These are phyloP conservation scores for Fusarium pseudocircinatum DNA, from an alignment of 2,329 filamentous ascomycete genomes.

Conservation along the genomic window DNA sequence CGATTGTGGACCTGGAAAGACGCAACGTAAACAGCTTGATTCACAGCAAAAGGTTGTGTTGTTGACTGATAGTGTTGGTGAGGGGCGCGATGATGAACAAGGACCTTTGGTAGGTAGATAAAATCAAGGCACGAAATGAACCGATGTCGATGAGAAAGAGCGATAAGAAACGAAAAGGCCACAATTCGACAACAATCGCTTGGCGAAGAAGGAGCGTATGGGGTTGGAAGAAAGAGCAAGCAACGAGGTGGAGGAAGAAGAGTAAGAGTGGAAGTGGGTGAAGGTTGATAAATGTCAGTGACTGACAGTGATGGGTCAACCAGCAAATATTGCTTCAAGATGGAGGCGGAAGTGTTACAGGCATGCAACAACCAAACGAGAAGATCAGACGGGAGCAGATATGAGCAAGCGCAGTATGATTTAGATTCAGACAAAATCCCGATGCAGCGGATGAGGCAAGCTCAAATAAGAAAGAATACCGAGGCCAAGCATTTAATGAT, in stretches of 20 bases:
- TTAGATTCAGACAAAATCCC: neutral
- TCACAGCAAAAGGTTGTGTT: conserved; percentile 3
- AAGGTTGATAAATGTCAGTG: conserved; percentile 3
- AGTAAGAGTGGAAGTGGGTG: conserved; percentile 1
- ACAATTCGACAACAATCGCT: conserved; percentile 11
- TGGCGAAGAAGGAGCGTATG: conserved; percentile 31
- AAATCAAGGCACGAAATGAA: conserved; percentile 14
- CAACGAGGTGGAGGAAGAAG: neutral
- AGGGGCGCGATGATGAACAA: neutral
- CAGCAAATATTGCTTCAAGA: neutral
- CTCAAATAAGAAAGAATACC: conserved; percentile 37
- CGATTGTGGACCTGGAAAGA: neutral
- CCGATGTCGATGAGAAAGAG: conserved; percentile 30
- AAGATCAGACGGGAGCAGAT: conserved; percentile 9
- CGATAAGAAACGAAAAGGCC: conserved; percentile 35
- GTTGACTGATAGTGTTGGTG: conserved; percentile 5
- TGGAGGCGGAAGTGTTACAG: conserved; percentile 9
- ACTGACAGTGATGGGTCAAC: conserved; percentile 8
- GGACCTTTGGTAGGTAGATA: neutral
- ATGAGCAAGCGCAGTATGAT: conserved; percentile 22
- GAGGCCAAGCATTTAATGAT: conserved; percentile 10
- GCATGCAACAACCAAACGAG: neutral
- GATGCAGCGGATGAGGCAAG: conserved; percentile 22
- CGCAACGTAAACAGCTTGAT: conserved; percentile 6
- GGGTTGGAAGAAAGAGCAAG: conserved; percentile 16